Percentiles rank a stretch among this genome's conserved stretches.
Evolutionary conservation across 371 early-diverging fungal species (phyloP).

Genomic region (Choanephora cucurbitarum): DNA sequence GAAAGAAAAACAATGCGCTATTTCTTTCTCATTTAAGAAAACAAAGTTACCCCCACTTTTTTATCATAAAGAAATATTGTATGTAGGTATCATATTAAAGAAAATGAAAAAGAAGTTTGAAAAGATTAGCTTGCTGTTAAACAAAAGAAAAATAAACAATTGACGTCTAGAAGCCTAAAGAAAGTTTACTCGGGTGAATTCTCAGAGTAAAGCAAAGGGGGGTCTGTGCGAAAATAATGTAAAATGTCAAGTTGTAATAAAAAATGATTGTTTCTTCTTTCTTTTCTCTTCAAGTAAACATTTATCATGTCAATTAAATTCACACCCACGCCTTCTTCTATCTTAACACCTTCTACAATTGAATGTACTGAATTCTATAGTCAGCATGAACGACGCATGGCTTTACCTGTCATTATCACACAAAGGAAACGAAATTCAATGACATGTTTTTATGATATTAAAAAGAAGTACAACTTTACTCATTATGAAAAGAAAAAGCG

Average conservation of each 20-base stretch:
- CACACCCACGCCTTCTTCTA: conserved; percentile 19
- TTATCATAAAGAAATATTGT: too few species aligned
- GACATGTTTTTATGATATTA: neutral
- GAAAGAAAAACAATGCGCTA: neutral
- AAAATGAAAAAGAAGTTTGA: too few species aligned
- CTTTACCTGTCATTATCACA: neutral
- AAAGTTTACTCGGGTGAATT: too few species aligned
- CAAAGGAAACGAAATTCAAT: neutral
- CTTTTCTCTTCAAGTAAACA: conserved; percentile 1
- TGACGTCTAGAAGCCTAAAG: too few species aligned
- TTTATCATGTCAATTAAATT: conserved; percentile 13
- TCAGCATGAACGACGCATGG: neutral
- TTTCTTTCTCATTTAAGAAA: neutral
- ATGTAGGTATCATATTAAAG: too few species aligned
- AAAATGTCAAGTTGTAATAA: neutral
- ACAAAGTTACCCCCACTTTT: too few species aligned
- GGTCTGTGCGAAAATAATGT: neutral
- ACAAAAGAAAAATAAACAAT: neutral
- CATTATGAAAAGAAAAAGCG: neutral
- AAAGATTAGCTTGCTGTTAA: too few species aligned
- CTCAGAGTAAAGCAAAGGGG: neutral
- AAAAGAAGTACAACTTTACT: neutral
- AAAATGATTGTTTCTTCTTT: neutral
- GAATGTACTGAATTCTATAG: conserved; percentile 35
- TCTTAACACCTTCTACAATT: conserved; percentile 25